Base-by-base conservation (phyloP, 441 rosid species). In the Mallotus repandus region DNA sequence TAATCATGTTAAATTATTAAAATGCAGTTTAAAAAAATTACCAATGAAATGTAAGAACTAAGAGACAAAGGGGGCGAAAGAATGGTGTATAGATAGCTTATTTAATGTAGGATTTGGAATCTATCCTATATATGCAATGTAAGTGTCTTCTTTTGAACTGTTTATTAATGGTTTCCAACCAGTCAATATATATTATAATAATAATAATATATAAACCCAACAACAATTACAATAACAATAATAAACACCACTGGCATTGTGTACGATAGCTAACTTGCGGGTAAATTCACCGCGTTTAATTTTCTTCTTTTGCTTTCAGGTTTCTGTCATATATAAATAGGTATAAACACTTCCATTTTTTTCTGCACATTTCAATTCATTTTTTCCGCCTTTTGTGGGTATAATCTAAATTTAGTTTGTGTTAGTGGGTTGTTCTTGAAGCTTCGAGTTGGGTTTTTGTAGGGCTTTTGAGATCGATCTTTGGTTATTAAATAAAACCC, bases 241-340 rank as follows among this genome's bases (percentile, higher is more conserved):
- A 15, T 9, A 54, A 29, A 10, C 6, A 25, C 29, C 29, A 5
- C 48, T 58, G 45, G 11, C 66, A 11, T 59, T 46, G 56, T 48
- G 65, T 48, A 60, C 74, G 74, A 11, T 55, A 43, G 54, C 45
- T 54, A 55, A 22, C 69, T 72, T 58, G 56, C 46, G 15, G 53
- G 61, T 21, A 55, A 45, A 22, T 49, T 48, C 59, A 38, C 76
- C 60, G 54, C 67, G 18, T 60, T 45, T 18, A 16, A 7, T 22
- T 13, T 13, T 15, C 9, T 7, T 12, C 9, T n/a, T 41, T 2
- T 4, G 11, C 50, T 41, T 45, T 58, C 29, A 1, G 46, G 25
- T 38, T 41, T 60, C 60, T 50, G 18, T 74, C 50, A 1, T 71
- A 14, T 43, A 58, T 67, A 59, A 66, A 71, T 52, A 19, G 60